phyloP scores from a whole-genome alignment of 305 asterid species.

The Fraxinus nigra region DNA sequence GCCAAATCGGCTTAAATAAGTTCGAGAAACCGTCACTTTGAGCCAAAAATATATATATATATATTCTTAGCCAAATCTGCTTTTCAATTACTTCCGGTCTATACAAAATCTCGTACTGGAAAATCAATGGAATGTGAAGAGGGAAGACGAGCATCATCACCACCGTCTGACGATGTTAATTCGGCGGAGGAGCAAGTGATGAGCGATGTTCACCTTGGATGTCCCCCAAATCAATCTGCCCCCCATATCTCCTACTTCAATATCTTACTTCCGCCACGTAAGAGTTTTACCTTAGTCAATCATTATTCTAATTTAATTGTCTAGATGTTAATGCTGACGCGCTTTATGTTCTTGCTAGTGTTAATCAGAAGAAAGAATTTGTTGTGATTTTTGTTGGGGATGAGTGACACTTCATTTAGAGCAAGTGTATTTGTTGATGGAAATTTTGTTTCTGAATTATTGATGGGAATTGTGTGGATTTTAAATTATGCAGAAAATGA shows the following conservation, averaged over 20 bases:
- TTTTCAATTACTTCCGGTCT: too few relatives aligned
- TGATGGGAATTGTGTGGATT: constrained; percentile 11
- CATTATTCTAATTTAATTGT: background rate
- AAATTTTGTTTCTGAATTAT: background rate
- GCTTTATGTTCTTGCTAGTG: background rate
- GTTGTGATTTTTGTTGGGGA: background rate
- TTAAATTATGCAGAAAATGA: constrained; percentile 37
- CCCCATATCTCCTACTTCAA: constrained; percentile 67
- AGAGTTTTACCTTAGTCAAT: constrained; percentile 29
- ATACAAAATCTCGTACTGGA: background rate
- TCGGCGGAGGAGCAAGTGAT: constrained; percentile 69
- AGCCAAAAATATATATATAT: too few relatives aligned
- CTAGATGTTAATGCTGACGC: background rate
- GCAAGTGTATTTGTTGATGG: background rate
- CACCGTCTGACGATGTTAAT: constrained; percentile 20
- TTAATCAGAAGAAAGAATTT: background rate
- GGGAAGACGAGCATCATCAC: constrained; percentile 18
- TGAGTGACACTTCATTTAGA: background rate
- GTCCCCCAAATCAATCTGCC: constrained; percentile 68
- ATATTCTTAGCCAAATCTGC: background rate
- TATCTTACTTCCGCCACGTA: constrained; percentile 47
- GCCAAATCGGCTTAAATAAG: too few relatives aligned
- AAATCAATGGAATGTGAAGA: constrained; percentile 28
- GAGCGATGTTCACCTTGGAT: constrained; percentile 95
- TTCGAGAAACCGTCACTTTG: too few relatives aligned